Evolutionary conservation across 768 basidiomycete species (phyloP).

Genomic region (Lepiota venenata): DNA sequence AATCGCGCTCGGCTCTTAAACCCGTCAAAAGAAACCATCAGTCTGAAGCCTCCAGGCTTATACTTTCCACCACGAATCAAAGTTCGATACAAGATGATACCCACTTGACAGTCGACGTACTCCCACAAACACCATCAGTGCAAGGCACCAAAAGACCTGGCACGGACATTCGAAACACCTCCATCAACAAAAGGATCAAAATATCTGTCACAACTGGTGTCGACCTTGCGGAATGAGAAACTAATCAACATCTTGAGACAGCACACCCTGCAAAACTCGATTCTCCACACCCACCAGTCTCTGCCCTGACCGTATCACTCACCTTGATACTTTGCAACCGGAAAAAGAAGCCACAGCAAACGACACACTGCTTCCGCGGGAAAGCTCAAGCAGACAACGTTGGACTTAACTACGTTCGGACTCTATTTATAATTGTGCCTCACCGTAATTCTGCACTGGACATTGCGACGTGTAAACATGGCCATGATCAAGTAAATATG

Average conservation of each 20-base stretch:
- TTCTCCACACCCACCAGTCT: neutral
- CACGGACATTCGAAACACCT: conserved; percentile 22
- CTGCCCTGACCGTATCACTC: neutral
- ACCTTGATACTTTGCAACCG: neutral
- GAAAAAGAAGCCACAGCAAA: too few species aligned
- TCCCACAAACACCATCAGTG: neutral
- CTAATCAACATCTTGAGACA: neutral
- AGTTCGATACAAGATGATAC: conserved; percentile 38
- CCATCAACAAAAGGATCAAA: conserved; percentile 58
- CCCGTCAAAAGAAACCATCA: conserved; percentile 3
- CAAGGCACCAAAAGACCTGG: conserved; percentile 29
- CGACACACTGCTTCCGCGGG: too few species aligned
- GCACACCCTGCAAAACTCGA: neutral
- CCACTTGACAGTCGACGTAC: conserved; percentile 18
- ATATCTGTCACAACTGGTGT: conserved; percentile 67
- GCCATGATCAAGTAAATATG: too few species aligned
- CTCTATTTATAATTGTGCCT: too few species aligned
- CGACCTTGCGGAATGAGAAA: conserved; percentile 65
- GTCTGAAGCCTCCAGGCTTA: neutral
- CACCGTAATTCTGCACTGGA: too few species aligned
- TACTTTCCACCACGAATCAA: conserved; percentile 9
- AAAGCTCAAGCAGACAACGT: too few species aligned
- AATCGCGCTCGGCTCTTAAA: conserved; percentile 10
- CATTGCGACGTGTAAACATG: too few species aligned
- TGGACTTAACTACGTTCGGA: too few species aligned